A percentile compares a stretch with the other conserved stretches of the same genome.
Evolutionary conservation across 2,329 filamentous ascomycete species (phyloP).

Genomic region (Pseudogymnoascus sp.): DNA sequence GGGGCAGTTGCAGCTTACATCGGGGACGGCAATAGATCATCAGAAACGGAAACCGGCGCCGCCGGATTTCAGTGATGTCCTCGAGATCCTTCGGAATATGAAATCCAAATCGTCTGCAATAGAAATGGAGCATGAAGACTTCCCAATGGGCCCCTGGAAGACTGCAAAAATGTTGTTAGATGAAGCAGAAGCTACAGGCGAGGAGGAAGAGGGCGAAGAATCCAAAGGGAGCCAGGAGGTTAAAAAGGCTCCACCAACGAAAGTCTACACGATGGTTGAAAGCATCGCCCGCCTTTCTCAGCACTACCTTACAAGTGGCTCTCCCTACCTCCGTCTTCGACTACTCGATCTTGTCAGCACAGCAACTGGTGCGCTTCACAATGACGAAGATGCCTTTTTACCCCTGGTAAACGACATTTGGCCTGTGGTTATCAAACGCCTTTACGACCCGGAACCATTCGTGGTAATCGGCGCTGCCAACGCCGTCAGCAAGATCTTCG

Average conservation of each 20-base stretch:
- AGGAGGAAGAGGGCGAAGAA: conserved; percentile 31
- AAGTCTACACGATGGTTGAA: conserved; percentile 73
- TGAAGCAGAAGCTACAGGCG: conserved; percentile 24
- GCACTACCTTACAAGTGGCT: conserved; percentile 81
- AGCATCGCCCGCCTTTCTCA: conserved; percentile 79
- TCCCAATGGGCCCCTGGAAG: conserved; percentile 30
- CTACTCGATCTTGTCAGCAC: conserved; percentile 71
- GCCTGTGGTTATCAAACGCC: conserved; percentile 67
- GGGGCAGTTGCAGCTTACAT: conserved; percentile 35
- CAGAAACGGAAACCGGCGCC: conserved; percentile 31
- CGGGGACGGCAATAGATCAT: conserved; percentile 25
- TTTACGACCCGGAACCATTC: conserved; percentile 60
- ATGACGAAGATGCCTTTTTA: conserved; percentile 75
- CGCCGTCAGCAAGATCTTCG: conserved; percentile 62
- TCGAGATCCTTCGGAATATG: conserved; percentile 59
- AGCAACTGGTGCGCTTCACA: conserved; percentile 63
- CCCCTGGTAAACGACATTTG: conserved; percentile 86
- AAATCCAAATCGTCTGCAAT: conserved; percentile 28
- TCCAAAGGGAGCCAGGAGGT: conserved; percentile 36
- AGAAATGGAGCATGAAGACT: conserved; percentile 21
- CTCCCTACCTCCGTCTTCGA: conserved; percentile 68
- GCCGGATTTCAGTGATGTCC: conserved; percentile 38
- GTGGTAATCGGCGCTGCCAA: conserved; percentile 64
- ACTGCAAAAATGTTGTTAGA: conserved; percentile 31
- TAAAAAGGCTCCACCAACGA: conserved; percentile 59